Percentiles rank a stretch among this genome's conserved stretches.
Conservation (phyloP, 495 filamentous ascomycete species). For the Xylaria flabelliformis region DNA sequence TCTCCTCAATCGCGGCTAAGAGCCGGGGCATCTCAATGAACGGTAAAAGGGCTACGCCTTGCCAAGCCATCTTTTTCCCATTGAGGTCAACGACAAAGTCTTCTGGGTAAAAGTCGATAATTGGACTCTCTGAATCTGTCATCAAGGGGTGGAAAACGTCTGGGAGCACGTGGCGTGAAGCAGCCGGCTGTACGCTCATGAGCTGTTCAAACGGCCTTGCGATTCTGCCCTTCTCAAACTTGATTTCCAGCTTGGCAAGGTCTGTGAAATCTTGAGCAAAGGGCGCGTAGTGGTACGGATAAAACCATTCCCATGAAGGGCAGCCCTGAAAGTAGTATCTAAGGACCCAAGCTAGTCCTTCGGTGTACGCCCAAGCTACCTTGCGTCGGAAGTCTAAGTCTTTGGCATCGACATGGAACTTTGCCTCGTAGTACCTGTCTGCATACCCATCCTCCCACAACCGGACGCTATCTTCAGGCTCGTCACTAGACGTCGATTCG, state of each 20-base stretch:
- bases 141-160: constrained; percentile 86
- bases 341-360: constrained; percentile 97
- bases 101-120: constrained; percentile 96
- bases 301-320: constrained; percentile 98
- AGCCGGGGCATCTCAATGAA: constrained; percentile 95
- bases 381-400: constrained; percentile 88
- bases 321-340: constrained; percentile 98
- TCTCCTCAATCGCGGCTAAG: constrained; percentile 80
- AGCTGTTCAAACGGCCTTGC: constrained; percentile 96
- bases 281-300: constrained; percentile 97
- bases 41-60: constrained; percentile 90
- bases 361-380: constrained; percentile 92
- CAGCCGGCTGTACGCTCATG: constrained; percentile 95
- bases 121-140: constrained; percentile 83
- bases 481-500: constrained; percentile 51
- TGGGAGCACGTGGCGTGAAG: constrained; percentile 89
- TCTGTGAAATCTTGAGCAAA: constrained; percentile 96
- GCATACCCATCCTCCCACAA: constrained; percentile 96
- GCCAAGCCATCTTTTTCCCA: constrained; percentile 98
- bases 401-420: constrained; percentile 84
- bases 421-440: constrained; percentile 96
- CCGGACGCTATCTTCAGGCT: constrained; percentile 75
- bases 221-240: constrained; percentile 84
- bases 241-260: constrained; percentile 75
- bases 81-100: constrained; percentile 94